These are phyloP conservation scores for Mycena sanguinolenta DNA, from an alignment of 768 basidiomycete genomes.

Conservation along the genomic window DNA sequence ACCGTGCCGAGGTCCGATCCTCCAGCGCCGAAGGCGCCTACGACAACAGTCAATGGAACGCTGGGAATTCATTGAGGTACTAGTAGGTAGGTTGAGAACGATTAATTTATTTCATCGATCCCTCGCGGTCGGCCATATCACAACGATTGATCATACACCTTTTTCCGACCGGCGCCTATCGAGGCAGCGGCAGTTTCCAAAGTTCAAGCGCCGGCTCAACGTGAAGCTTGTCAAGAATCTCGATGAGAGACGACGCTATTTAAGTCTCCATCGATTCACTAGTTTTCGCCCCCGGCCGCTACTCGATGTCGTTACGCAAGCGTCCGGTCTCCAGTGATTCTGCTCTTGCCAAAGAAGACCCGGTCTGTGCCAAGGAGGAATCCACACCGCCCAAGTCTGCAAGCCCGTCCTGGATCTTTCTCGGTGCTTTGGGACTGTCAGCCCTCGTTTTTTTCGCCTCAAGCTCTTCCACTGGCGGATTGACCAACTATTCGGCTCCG, in stretches of 20 bases:
- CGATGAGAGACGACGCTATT: constrained; percentile 24
- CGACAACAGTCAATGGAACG: no score
- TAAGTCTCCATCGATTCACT: constrained; percentile 11
- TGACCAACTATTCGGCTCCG: constrained; percentile 13
- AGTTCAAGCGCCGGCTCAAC: constrained; percentile 7
- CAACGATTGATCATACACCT: no score
- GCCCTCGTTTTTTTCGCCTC: constrained; percentile 25
- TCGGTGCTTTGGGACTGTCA: constrained; percentile 32
- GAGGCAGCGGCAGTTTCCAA: not conserved
- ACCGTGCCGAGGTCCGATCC: not conserved
- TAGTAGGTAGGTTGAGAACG: no score
- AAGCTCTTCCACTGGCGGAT: constrained; percentile 1
- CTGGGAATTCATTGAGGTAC: no score
- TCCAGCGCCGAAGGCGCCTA: not conserved
- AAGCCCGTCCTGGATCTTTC: constrained; percentile 17
- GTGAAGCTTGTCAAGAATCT: constrained; percentile 29
- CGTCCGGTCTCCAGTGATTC: constrained; percentile 31
- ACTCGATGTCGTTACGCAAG: constrained; percentile 32
- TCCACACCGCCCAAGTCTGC: constrained; percentile 15
- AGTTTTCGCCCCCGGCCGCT: not conserved
- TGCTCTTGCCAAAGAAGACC: constrained; percentile 12
- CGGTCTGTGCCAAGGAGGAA: not conserved
- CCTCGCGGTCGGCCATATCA: no score
- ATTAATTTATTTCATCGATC: no score
- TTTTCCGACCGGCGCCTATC: not conserved